Conservation (phyloP, 352 stramenopile genomes). For the Globisporangium solare region DNA sequence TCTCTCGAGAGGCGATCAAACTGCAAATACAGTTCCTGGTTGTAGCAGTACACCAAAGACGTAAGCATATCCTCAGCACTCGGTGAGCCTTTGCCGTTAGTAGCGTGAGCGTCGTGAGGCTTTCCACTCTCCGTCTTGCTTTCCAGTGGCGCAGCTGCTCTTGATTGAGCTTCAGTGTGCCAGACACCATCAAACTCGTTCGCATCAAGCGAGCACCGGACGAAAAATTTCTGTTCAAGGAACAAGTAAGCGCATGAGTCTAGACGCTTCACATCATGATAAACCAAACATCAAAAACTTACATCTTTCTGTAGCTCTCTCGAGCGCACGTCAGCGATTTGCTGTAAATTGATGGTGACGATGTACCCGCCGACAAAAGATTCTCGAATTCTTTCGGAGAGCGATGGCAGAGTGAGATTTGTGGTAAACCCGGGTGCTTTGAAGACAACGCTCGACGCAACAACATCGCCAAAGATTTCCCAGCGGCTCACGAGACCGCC, state of each 20-base stretch:
- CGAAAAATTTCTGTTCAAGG: constrained; percentile 54
- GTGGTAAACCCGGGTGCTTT: constrained; percentile 69
- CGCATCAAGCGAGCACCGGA: constrained; percentile 79
- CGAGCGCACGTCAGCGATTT: constrained; percentile 62
- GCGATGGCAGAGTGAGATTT: constrained; percentile 75
- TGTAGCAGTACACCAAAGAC: constrained; percentile 64
- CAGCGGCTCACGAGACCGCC: constrained; percentile 56
- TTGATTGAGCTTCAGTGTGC: constrained; percentile 80
- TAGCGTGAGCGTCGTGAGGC: neutral
- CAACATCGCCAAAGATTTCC: constrained; percentile 84
- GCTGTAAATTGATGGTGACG: constrained; percentile 62
- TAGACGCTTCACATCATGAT: neutral
- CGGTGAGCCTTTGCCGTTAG: neutral
- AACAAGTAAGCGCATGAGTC: neutral
- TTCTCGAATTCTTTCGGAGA: constrained; percentile 78
- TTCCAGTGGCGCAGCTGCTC: constrained; percentile 38
- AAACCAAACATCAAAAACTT: constrained; percentile 13
- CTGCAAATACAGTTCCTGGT: constrained; percentile 78
- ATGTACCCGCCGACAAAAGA: constrained; percentile 80
- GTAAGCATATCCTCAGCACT: neutral
- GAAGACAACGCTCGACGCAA: constrained; percentile 85
- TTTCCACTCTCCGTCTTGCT: neutral
- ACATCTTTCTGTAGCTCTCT: constrained; percentile 54
- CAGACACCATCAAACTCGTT: constrained; percentile 82
- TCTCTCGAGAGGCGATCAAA: constrained; percentile 80